A percentile compares a stretch with the other conserved stretches of the same genome.
Evolutionary conservation across 495 filamentous ascomycete species (phyloP).

Genomic region (Cetradonia linearis): DNA sequence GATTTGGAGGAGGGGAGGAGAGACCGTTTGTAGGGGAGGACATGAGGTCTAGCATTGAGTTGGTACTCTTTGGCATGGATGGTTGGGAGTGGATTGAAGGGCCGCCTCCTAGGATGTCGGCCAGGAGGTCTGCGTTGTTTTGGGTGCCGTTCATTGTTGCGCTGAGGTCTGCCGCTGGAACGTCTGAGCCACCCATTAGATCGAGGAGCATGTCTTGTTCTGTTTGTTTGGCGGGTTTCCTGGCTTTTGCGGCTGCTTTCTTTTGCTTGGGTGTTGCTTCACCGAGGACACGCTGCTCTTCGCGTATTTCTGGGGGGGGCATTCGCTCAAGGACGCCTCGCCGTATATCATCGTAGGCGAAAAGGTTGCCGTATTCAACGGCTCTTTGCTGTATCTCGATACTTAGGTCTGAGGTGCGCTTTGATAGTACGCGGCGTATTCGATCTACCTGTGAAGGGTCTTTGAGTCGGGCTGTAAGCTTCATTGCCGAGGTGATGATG

Average conservation of each 20-base stretch:
- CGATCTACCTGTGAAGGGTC: constrained; percentile 76
- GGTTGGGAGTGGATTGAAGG: constrained; percentile 44
- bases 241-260: constrained; percentile 63
- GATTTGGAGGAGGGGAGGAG: constrained; percentile 33
- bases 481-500: constrained; percentile 89
- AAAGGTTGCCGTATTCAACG: constrained; percentile 90
- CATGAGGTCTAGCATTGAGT: constrained; percentile 85
- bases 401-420: constrained; percentile 71
- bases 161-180: constrained; percentile 41
- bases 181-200: constrained; percentile 75
- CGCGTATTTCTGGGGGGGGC: constrained; percentile 92
- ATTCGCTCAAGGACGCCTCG: constrained; percentile 90
- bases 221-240: constrained; percentile 61
- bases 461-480: constrained; percentile 80
- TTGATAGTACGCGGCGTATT: constrained; percentile 64
- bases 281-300: constrained; percentile 83
- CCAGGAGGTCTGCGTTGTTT: constrained; percentile 77
- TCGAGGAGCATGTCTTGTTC: constrained; percentile 89
- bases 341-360: constrained; percentile 77
- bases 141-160: constrained; percentile 42
- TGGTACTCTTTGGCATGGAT: constrained; percentile 52
- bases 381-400: constrained; percentile 93
- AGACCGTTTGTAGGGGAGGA: constrained; percentile 35
- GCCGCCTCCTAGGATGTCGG: constrained; percentile 60
- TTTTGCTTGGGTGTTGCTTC: constrained; percentile 62